Evolutionary conservation across 1,284 basidiomycete genomes (phyloP), one percentile per base, ranked within the genome.

Genomic region (Boletus holoroseus): DNA sequence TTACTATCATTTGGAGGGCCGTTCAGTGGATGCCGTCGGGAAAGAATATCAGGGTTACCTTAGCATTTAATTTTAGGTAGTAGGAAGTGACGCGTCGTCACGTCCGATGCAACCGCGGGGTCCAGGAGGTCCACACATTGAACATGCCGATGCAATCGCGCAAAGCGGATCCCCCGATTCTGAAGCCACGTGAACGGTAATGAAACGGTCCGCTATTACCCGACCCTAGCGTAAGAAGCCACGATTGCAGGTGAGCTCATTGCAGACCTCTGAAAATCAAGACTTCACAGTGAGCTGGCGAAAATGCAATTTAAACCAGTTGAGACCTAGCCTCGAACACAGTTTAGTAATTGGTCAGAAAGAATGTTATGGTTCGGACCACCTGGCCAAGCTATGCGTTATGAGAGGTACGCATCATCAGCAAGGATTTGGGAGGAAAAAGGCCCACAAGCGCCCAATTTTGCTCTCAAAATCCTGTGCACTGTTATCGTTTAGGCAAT

Each of bases 101-200:
- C 43, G 58, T 66, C 61, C 61, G 61, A 64, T 64, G 50, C 18
- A 61, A 66, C 37, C 64, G 62, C 51, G 62, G 34, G 58, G 38
- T 4, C 38, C 34, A 48, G 15, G 32, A n/a, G 28, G 11, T 13
- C 6, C 27, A n/a, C 34, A 28, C 35, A 26, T 13, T 24, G 34
- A n/a, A 18, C 8, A 49, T 7, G n/a, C 62, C 58, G 60, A 62
- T 62, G 51, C 28, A 57, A 63, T 57, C 60, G 55, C 51, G 50
- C 43, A 13, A 58, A 44, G 16, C 31, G 34, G 37, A 36, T 36
- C n/a, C 35, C 16, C 22, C 32, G n/a, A n/a, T n/a, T n/a, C n/a
- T n/a, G 15, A 26, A 32, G 18, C 16, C 16, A 30, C 46, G 36
- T 28, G 45, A 39, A 8, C 36, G 30, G 55, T 40, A 36, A 44